Conservation (phyloP, 2,329 filamentous ascomycete genomes). For the Aspergillus vadensis region DNA sequence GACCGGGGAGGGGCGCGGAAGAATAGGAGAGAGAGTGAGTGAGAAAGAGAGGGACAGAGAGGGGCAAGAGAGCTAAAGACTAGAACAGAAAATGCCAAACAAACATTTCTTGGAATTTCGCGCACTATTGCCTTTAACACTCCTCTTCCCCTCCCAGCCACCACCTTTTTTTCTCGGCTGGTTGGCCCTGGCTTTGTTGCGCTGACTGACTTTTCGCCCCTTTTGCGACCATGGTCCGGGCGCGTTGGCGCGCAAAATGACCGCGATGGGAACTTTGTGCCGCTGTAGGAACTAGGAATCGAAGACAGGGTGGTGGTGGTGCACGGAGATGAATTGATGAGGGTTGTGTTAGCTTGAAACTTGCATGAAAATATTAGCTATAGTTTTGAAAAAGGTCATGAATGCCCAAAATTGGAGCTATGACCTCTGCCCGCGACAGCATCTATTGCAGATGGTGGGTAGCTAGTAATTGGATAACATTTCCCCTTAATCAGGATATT, state of each 20-base stretch:
- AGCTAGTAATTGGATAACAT: background rate
- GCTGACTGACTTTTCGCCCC: background rate
- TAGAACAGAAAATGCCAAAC: background rate
- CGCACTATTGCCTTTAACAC: background rate
- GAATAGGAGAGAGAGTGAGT: background rate
- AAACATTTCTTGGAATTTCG: background rate
- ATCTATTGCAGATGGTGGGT: background rate
- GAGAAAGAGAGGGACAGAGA: background rate
- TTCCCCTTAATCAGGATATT: background rate
- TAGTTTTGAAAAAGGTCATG: background rate
- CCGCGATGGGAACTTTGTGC: background rate
- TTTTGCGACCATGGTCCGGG: background rate
- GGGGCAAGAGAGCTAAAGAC: background rate
- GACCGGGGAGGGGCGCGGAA: background rate
- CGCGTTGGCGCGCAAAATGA: background rate
- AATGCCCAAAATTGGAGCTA: conserved; percentile 1
- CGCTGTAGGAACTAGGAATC: background rate
- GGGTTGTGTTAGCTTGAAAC: background rate
- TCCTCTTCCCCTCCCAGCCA: background rate
- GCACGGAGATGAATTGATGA: background rate
- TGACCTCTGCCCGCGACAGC: background rate
- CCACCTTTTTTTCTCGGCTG: background rate
- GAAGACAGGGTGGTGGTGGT: background rate
- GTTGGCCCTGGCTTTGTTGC: background rate
- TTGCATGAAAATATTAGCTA: background rate